A percentile compares a stretch with the other conserved stretches of the same genome.
phyloP scores from a whole-genome alignment of 331 rosid species.

The Phaseolus coccineus region DNA sequence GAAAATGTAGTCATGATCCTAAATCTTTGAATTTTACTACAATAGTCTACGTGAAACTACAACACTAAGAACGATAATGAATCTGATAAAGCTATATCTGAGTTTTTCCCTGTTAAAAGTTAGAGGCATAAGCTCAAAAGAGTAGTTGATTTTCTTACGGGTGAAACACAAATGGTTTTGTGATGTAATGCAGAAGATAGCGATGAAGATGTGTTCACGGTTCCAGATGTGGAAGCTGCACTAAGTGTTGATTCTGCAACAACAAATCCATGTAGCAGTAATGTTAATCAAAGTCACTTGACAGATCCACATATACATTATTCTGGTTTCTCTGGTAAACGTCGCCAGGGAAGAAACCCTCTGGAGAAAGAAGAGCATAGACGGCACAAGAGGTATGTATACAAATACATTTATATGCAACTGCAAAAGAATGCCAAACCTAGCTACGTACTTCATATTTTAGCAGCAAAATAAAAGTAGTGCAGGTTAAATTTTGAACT shows the following conservation, averaged over 20 bases:
- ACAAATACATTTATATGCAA: not conserved
- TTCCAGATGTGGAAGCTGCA: conserved; percentile 63
- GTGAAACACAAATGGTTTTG: no score
- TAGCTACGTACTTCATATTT: not conserved
- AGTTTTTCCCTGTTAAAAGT: no score
- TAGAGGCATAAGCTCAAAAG: no score
- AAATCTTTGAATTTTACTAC: no score
- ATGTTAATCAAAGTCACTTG: conserved; percentile 29
- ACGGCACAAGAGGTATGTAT: conserved; percentile 66
- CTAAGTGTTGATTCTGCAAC: not conserved
- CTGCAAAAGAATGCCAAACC: not conserved
- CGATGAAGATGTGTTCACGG: conserved; percentile 70
- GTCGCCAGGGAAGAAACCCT: conserved; percentile 64
- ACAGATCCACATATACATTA: conserved; percentile 38
- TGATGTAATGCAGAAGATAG: conserved; percentile 53
- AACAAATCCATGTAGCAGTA: conserved; percentile 28
- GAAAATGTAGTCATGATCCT: no score
- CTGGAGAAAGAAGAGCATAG: conserved; percentile 70
- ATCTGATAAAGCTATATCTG: no score
- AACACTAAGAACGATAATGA: no score
- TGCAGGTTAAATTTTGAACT: no score
- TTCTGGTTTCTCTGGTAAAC: conserved; percentile 41
- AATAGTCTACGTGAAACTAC: no score
- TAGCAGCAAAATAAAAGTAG: not conserved
- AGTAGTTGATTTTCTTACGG: no score